phyloP scores from a whole-genome alignment of 495 filamentous ascomycete genomes.

The Baudoinia panamericana region DNA sequence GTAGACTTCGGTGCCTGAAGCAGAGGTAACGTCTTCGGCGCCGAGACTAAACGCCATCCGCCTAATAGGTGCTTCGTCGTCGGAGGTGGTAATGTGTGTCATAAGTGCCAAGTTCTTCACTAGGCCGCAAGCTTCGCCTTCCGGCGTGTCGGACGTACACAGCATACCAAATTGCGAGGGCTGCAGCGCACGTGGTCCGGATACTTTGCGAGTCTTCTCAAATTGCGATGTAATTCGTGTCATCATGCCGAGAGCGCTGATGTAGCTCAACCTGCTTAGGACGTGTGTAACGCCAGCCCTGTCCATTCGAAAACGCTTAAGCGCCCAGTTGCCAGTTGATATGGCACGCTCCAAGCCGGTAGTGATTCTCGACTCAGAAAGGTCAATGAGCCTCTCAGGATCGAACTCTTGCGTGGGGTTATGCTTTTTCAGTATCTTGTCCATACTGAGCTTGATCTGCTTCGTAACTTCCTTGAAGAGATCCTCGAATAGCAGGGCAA shows the following conservation, averaged over 20 bases:
- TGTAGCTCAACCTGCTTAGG: conserved; percentile 87
- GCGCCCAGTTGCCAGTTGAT: conserved; percentile 91
- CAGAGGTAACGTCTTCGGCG: conserved; percentile 59
- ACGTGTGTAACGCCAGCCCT: conserved; percentile 94
- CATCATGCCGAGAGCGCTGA: conserved; percentile 99
- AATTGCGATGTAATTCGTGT: conserved; percentile 97
- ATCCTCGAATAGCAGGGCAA: conserved; percentile 94
- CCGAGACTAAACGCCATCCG: conserved; percentile 67
- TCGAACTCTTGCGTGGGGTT: conserved; percentile 78
- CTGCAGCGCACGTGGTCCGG: conserved; percentile 85
- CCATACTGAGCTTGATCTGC: conserved; percentile 77
- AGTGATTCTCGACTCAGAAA: conserved; percentile 70
- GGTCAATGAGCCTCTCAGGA: conserved; percentile 58
- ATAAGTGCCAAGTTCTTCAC: conserved; percentile 98
- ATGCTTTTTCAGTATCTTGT: conserved; percentile 83
- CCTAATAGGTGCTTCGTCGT: conserved; percentile 76
- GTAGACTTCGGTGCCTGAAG: conserved; percentile 73
- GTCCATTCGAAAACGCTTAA: conserved; percentile 97
- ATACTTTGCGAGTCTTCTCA: conserved; percentile 93
- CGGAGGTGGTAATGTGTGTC: conserved; percentile 96
- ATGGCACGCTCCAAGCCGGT: conserved; percentile 85
- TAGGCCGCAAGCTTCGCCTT: conserved; percentile 94
- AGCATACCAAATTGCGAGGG: conserved; percentile 97
- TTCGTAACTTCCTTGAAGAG: conserved; percentile 87
- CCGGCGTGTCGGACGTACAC: conserved; percentile 90